These are phyloP conservation scores for Neoboletus brunneissimus DNA, from an alignment of 768 basidiomycete genomes.

Conservation along the genomic window DNA sequence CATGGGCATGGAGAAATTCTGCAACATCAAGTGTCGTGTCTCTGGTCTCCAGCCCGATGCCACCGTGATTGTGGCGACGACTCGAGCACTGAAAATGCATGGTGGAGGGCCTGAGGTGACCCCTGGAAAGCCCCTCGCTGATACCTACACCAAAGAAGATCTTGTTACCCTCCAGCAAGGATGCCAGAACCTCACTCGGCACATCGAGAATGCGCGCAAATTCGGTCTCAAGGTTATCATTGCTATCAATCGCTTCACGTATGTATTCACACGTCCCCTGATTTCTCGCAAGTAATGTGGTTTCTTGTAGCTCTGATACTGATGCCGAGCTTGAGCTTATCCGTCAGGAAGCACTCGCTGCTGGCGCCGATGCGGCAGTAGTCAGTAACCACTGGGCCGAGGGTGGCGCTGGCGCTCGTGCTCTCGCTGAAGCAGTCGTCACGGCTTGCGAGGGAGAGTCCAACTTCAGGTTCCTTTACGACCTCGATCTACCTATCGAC, in stretches of 20 bases:
- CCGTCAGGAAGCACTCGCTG: slow-evolving; percentile 71
- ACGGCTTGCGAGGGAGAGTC: slow-evolving; percentile 79
- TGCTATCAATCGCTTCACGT: slow-evolving; percentile 94
- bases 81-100: slow-evolving; percentile 98
- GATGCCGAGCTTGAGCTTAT: slow-evolving; percentile 85
- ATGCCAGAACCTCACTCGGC: slow-evolving; percentile 88
- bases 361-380: slow-evolving; percentile 92
- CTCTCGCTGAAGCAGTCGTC: slow-evolving; percentile 91
- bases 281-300: neutral
- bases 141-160: slow-evolving; percentile 93
- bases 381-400: slow-evolving; percentile 98
- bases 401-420: slow-evolving; percentile 87
- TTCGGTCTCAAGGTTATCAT: slow-evolving; percentile 96
- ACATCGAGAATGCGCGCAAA: slow-evolving; percentile 93
- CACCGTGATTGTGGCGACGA: slow-evolving; percentile 93
- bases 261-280: slow-evolving; percentile 34
- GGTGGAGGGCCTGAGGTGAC: slow-evolving; percentile 96
- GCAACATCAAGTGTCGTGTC: slow-evolving; percentile 97
- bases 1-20: slow-evolving; percentile 99
- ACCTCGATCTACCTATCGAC: slow-evolving; percentile 76
- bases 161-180: slow-evolving; percentile 86
- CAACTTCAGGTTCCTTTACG: slow-evolving; percentile 91
- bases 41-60: slow-evolving; percentile 94
- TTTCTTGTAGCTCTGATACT: slow-evolving; percentile 70
- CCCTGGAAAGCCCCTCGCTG: slow-evolving; percentile 90